Percentiles rank a stretch among this genome's conserved stretches.
Evolutionary conservation across 129 eudicot species (phyloP).

Genomic region (Artemisia argyi): DNA sequence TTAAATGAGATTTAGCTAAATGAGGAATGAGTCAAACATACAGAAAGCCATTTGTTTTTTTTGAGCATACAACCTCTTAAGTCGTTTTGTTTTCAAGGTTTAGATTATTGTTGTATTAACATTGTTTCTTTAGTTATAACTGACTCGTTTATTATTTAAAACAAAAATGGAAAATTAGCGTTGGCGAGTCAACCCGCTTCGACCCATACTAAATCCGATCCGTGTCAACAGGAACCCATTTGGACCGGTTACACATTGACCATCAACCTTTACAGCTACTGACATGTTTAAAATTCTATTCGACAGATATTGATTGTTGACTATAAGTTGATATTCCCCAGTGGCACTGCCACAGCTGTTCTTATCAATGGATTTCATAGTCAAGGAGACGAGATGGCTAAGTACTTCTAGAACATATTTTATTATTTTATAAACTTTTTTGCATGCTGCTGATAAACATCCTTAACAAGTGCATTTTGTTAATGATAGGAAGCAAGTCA

Average conservation of each 20-base stretch:
- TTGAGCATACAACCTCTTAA: background rate
- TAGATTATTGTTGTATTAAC: background rate
- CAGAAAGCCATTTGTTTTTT: background rate
- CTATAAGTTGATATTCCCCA: conserved; percentile 74
- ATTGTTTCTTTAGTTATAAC: too few relatives aligned
- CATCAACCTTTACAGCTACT: background rate
- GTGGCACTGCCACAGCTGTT: conserved; percentile 96
- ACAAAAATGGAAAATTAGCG: background rate
- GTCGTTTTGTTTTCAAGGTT: background rate
- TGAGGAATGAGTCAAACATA: background rate
- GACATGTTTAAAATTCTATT: conserved; percentile 14
- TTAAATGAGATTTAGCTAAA: background rate
- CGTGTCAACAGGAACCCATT: background rate
- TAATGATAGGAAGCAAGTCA: conserved; percentile 72
- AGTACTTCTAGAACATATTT: conserved; percentile 37
- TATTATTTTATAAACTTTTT: conserved; percentile 18
- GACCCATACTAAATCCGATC: background rate
- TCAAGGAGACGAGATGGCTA: conserved; percentile 60
- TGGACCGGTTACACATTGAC: background rate
- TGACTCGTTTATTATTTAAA: background rate
- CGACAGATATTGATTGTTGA: conserved; percentile 79
- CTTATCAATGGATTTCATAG: conserved; percentile 90
- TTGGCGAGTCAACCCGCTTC: background rate
- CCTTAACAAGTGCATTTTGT: conserved; percentile 4
- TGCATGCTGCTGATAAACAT: background rate